These are phyloP conservation scores for Trichoderma sp. DNA, from an alignment of 2,329 filamentous ascomycete species.

Conservation along the genomic window DNA sequence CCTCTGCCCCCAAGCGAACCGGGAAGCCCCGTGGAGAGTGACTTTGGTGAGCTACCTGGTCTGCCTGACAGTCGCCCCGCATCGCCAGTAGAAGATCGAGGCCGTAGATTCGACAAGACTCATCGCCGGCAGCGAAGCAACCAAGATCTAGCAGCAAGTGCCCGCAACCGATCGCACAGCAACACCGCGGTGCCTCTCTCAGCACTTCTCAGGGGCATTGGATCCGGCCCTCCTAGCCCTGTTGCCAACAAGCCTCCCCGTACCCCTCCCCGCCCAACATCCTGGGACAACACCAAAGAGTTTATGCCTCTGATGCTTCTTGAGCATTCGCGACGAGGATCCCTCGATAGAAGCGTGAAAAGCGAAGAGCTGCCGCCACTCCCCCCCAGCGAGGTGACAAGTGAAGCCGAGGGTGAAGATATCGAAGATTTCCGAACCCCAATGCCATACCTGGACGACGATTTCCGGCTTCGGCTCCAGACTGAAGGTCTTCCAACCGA, in stretches of 20 bases:
- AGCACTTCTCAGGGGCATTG: conserved; percentile 56
- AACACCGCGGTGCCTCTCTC: conserved; percentile 62
- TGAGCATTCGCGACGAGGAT: conserved; percentile 58
- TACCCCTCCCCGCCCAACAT: conserved; percentile 54
- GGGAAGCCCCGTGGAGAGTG: conserved; percentile 49
- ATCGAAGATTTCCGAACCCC: conserved; percentile 33
- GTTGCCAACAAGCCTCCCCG: conserved; percentile 42
- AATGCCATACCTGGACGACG: neutral
- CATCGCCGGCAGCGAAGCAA: conserved; percentile 56
- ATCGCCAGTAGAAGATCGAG: conserved; percentile 56
- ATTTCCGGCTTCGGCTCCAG: conserved; percentile 45
- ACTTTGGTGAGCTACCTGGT: conserved; percentile 50
- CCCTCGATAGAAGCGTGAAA: conserved; percentile 41
- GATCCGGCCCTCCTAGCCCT: conserved; percentile 51
- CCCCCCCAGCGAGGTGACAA: conserved; percentile 48
- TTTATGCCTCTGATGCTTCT: conserved; percentile 83
- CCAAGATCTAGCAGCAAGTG: conserved; percentile 36
- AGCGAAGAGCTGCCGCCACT: conserved; percentile 53
- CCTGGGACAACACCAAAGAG: conserved; percentile 68
- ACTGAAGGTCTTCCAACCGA: conserved; percentile 42
- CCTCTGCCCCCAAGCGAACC: conserved; percentile 65
- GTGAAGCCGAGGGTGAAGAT: conserved; percentile 28
- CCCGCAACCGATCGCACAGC: conserved; percentile 52
- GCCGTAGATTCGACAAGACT: conserved; percentile 45
- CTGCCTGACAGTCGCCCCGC: conserved; percentile 65